These are phyloP conservation scores for Themeda triandra DNA, from an alignment of 176 grass and related monocot genomes.

Conservation along the genomic window DNA sequence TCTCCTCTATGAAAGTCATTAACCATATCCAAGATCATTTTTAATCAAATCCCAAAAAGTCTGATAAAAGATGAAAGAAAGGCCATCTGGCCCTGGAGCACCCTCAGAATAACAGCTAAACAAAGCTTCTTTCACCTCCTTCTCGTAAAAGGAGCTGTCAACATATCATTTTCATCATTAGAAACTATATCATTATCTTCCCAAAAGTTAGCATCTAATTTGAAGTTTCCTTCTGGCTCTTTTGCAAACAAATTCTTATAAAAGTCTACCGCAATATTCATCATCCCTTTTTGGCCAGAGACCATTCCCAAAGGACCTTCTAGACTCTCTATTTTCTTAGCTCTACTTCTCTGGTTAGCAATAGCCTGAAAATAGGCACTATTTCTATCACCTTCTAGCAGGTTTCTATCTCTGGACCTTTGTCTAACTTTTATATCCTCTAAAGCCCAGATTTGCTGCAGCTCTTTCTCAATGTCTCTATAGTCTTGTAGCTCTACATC, in stretches of 20 bases:
- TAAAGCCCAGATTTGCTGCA: background rate
- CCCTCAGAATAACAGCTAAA: background rate
- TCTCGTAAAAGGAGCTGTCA: accelerated
- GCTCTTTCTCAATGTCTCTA: too few species aligned
- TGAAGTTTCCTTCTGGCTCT: accelerated
- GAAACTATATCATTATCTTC: accelerated
- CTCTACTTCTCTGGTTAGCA: background rate
- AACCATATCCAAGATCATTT: too few species aligned
- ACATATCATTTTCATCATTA: accelerated
- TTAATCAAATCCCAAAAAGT: too few species aligned
- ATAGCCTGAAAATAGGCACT: background rate
- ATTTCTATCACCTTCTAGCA: background rate
- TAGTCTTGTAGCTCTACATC: too few species aligned
- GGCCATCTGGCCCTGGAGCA: background rate
- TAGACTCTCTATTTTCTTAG: background rate
- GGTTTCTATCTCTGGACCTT: background rate
- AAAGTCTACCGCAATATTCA: accelerated
- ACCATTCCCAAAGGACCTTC: background rate
- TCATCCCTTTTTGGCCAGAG: accelerated
- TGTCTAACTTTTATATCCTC: background rate
- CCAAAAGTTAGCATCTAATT: accelerated
- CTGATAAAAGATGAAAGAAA: background rate
- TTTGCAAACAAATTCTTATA: background rate
- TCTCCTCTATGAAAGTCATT: too few species aligned
- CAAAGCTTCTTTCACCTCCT: background rate